phyloP scores from a whole-genome alignment of 225 moss, liverwort and hornwort genomes.

The Climacium dendroides region DNA sequence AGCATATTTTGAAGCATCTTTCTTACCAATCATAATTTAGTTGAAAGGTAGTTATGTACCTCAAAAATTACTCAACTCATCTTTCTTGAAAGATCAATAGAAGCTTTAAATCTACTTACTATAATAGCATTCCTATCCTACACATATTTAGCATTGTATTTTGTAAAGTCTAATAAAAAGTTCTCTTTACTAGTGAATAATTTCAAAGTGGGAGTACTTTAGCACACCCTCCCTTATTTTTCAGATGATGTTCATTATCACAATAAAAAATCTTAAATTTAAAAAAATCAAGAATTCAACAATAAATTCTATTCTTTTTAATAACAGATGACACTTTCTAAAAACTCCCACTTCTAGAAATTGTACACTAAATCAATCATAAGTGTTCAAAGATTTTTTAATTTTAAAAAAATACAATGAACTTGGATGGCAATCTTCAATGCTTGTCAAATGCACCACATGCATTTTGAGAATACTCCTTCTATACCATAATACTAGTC shows the following conservation, averaged over 20 bases:
- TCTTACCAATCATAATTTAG: neutral
- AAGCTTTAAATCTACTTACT: neutral
- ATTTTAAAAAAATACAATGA: too few relatives aligned
- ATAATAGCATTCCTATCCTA: neutral
- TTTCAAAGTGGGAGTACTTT: neutral
- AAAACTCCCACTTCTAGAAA: neutral
- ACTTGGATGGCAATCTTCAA: too few relatives aligned
- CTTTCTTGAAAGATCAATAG: neutral
- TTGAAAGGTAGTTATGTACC: accelerated
- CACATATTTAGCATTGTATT: neutral
- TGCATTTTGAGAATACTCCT: too few relatives aligned
- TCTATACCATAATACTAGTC: too few relatives aligned
- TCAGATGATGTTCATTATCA: too few relatives aligned
- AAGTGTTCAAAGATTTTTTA: too few relatives aligned
- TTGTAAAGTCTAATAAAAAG: neutral
- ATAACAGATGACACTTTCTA: neutral
- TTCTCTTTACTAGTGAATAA: neutral
- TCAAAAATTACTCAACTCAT: neutral
- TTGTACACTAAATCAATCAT: too few relatives aligned
- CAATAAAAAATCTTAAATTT: too few relatives aligned
- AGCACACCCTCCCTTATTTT: neutral
- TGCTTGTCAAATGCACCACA: too few relatives aligned
- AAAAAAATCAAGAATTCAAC: too few relatives aligned
- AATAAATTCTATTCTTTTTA: too few relatives aligned
- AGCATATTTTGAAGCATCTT: neutral